These are phyloP conservation scores for Fragaria nilgerrensis DNA, from an alignment of 306 rosid genomes.

Conservation along the genomic window DNA sequence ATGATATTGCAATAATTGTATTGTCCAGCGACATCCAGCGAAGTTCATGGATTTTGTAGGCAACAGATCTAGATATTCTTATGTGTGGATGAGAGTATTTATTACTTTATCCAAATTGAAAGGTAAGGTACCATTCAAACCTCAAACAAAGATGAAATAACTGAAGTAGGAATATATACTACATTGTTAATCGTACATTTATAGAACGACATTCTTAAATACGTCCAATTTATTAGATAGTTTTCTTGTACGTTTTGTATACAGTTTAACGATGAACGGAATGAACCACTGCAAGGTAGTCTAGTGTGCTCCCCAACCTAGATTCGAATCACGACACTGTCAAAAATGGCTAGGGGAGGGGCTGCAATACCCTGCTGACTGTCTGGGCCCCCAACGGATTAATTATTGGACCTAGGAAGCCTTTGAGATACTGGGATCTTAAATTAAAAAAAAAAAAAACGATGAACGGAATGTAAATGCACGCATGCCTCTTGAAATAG, in stretches of 20 bases:
- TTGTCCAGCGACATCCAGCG: neutral
- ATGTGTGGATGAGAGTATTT: neutral
- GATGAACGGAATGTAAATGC: neutral
- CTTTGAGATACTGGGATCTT: too few relatives aligned
- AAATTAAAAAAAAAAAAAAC: too few relatives aligned
- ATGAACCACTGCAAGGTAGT: too few relatives aligned
- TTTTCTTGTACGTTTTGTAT: neutral
- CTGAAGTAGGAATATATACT: neutral
- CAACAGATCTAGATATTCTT: neutral
- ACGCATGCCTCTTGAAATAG: too few relatives aligned
- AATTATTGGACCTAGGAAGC: too few relatives aligned
- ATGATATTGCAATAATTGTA: neutral
- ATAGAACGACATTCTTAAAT: neutral
- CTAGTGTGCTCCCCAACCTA: too few relatives aligned
- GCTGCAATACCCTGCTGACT: too few relatives aligned
- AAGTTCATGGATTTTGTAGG: neutral
- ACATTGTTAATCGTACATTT: neutral
- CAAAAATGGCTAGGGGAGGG: too few relatives aligned
- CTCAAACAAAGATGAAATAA: neutral
- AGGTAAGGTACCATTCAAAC: neutral
- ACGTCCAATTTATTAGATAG: neutral
- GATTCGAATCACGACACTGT: too few relatives aligned
- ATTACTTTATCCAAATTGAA: neutral
- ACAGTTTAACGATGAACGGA: too few relatives aligned
- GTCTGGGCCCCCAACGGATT: too few relatives aligned